These are phyloP conservation scores for Bjerkandera adusta DNA, from an alignment of 1,284 basidiomycete species.

Conservation along the genomic window DNA sequence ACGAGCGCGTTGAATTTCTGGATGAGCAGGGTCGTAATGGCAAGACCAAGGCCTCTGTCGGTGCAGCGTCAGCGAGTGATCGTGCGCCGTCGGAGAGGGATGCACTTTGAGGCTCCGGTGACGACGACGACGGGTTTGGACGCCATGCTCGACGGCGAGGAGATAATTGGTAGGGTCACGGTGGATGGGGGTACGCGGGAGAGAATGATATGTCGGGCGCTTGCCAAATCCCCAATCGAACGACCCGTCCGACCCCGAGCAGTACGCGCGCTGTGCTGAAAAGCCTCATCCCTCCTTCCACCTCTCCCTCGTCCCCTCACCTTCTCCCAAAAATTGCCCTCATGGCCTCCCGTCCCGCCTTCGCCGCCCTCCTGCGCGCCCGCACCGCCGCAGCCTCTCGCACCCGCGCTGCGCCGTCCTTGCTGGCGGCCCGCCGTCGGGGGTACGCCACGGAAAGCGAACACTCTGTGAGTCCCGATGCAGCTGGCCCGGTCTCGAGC, in stretches of 20 bases:
- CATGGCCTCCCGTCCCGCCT: conserved; percentile 65
- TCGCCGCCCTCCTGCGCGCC: conserved; percentile 49
- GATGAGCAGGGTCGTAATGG: conserved; percentile 63
- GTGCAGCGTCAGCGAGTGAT: conserved; percentile 3
- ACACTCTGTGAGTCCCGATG: conserved; percentile 46
- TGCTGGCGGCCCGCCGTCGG: conserved; percentile 47
- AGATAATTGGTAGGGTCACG: conserved; percentile 7
- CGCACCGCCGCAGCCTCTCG: conserved; percentile 49
- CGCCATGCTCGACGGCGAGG: conserved; percentile 22
- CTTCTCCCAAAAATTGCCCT: conserved; percentile 26
- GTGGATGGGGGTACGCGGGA: conserved; percentile 3
- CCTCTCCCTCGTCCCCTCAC: conserved; percentile 26
- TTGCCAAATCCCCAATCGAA: conserved; percentile 17
- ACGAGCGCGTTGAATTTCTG: conserved; percentile 61
- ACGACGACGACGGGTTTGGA: conserved; percentile 55
- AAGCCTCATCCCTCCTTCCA: conserved; percentile 20
- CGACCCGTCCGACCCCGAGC: conserved; percentile 28
- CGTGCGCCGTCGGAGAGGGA: conserved; percentile 11
- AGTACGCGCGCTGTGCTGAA: background rate
- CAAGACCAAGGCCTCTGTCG: conserved; percentile 80
- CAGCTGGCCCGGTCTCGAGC: too few relatives aligned
- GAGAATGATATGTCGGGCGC: conserved; percentile 10
- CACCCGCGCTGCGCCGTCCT: conserved; percentile 36
- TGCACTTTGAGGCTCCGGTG: conserved; percentile 76
- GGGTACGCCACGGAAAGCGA: conserved; percentile 57